Evolutionary conservation across 1,284 basidiomycete genomes (phyloP).

Genomic region (Moesziomyces aphidis): DNA sequence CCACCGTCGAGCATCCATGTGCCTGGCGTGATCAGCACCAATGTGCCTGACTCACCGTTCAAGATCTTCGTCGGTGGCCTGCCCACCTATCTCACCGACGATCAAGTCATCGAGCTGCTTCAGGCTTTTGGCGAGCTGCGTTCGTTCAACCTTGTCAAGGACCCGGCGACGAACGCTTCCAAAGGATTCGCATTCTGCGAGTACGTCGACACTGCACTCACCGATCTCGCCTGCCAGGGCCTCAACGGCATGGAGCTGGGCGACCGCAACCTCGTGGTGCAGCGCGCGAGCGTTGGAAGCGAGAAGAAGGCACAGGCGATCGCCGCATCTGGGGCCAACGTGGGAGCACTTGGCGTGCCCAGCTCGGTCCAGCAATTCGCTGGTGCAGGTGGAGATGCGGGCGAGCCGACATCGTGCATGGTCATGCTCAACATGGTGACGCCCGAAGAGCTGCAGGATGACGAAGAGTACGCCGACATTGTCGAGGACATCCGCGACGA

Average conservation of each 20-base stretch:
- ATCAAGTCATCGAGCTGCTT: slow-evolving; percentile 96
- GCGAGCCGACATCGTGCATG: slow-evolving; percentile 77
- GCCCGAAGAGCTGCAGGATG: slow-evolving; percentile 88
- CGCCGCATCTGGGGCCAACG: slow-evolving; percentile 67
- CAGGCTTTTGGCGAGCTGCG: slow-evolving; percentile 97
- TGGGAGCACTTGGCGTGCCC: slow-evolving; percentile 61
- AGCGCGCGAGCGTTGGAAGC: slow-evolving; percentile 88
- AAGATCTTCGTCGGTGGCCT: slow-evolving; percentile 98
- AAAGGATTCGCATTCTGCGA: slow-evolving; percentile 99
- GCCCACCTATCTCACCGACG: slow-evolving; percentile 93
- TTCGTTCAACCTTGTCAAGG: slow-evolving; percentile 97
- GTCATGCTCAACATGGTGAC: slow-evolving; percentile 99
- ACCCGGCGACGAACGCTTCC: slow-evolving; percentile 74
- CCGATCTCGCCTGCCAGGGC: slow-evolving; percentile 94
- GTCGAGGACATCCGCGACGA: slow-evolving; percentile 95
- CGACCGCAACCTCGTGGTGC: slow-evolving; percentile 94
- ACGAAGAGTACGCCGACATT: slow-evolving; percentile 92
- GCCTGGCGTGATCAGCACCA: slow-evolving; percentile 91
- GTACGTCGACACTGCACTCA: slow-evolving; percentile 88
- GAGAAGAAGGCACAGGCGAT: slow-evolving; percentile 52
- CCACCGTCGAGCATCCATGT: slow-evolving; percentile 79
- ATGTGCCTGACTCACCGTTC: slow-evolving; percentile 95
- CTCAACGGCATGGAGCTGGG: slow-evolving; percentile 98
- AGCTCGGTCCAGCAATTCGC: slow-evolving; percentile 66
- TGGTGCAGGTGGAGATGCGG: slow-evolving; percentile 56